Conservation (phyloP, 148 eudicot genomes). For the Salicornia ramosissima region DNA sequence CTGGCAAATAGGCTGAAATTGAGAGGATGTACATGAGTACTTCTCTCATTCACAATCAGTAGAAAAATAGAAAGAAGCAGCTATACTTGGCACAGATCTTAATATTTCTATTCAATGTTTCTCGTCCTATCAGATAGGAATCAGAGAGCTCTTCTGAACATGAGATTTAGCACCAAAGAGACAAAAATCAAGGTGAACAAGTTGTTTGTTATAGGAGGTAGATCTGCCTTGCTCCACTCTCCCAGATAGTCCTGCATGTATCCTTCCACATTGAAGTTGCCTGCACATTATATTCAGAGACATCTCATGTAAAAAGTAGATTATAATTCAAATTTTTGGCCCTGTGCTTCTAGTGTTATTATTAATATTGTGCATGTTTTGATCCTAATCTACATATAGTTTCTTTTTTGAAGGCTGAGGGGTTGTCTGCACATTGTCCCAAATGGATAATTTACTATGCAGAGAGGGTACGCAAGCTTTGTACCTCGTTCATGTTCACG, state of each 20-base stretch:
- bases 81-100: background rate
- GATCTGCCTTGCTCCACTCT: slow-evolving; percentile 29
- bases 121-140: background rate
- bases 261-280: slow-evolving; percentile 42
- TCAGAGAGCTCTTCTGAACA: slow-evolving; percentile 23
- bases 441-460: background rate
- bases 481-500: slow-evolving; percentile 38
- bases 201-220: slow-evolving; percentile 26
- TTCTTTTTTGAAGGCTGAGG: background rate
- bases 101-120: background rate
- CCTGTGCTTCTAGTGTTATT: background rate
- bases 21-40: background rate
- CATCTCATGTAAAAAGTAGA: background rate
- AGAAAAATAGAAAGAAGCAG: background rate
- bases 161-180: slow-evolving; percentile 17
- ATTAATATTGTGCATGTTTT: background rate
- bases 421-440: background rate
- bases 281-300: slow-evolving; percentile 23
- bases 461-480: background rate
- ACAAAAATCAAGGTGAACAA: slow-evolving; percentile 17
- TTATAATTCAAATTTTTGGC: background rate
- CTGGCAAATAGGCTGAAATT: background rate
- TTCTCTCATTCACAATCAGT: background rate
- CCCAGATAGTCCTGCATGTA: slow-evolving; percentile 28
- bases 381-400: background rate